phyloP scores from a whole-genome alignment of 208 protist genomes.

The Acanthamoeba triangularis region DNA sequence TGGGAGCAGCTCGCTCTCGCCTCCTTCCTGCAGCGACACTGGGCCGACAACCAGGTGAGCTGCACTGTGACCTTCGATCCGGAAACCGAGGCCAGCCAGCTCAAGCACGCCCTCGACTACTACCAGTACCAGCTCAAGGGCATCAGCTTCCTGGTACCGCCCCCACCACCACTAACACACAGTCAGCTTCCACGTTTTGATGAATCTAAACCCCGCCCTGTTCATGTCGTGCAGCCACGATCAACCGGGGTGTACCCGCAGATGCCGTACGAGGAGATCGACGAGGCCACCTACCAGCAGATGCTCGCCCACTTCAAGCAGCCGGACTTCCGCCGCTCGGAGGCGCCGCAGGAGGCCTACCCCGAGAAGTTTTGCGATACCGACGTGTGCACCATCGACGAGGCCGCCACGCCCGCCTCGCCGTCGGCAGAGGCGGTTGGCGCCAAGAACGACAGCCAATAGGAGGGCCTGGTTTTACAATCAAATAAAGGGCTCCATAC shows the following conservation, averaged over 20 bases:
- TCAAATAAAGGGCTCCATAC: no score
- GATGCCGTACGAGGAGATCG: constrained; percentile 92
- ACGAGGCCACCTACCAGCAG: constrained; percentile 81
- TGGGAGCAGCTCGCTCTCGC: constrained; percentile 93
- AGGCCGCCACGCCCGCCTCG: not conserved
- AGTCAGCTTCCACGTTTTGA: no score
- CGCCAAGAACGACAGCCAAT: no score
- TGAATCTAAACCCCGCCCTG: no score
- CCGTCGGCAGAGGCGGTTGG: not conserved
- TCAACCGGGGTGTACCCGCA: constrained; percentile 85
- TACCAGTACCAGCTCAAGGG: constrained; percentile 94
- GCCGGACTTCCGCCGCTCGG: constrained; percentile 65
- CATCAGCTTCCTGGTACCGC: constrained; percentile 87
- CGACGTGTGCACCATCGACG: constrained; percentile 53
- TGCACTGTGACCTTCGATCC: constrained; percentile 92
- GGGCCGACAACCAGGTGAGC: constrained; percentile 93
- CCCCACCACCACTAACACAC: not conserved
- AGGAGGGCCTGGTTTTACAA: no score
- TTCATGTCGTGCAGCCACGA: not conserved
- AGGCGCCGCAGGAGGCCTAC: constrained; percentile 62
- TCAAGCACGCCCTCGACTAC: constrained; percentile 90
- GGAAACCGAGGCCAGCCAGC: constrained; percentile 86
- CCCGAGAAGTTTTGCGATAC: constrained; percentile 88
- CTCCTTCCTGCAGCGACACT: constrained; percentile 92
- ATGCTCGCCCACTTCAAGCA: constrained; percentile 67